These are phyloP conservation scores for Vitis riparia DNA, from an alignment of 164 flowering plant species.

Conservation along the genomic window DNA sequence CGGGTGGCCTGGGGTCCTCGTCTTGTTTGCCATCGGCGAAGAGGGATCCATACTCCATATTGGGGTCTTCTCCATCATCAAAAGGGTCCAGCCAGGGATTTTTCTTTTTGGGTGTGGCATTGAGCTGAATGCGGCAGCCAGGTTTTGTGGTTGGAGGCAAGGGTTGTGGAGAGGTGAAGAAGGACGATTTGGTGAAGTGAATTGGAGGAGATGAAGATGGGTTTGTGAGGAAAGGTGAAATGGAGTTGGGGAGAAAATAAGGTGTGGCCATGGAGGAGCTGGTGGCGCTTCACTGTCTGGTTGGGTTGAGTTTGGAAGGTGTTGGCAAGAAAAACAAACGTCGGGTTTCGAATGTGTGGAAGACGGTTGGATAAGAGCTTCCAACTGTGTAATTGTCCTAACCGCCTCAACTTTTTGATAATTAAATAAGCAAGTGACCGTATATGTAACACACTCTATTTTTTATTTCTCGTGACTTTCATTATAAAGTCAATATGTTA, in stretches of 20 bases:
- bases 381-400: background rate
- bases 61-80: conserved; percentile 77
- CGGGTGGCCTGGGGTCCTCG: conserved; percentile 79
- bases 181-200: conserved; percentile 31
- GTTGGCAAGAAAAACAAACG: background rate
- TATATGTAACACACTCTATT: no score
- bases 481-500: no score
- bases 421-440: no score
- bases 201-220: conserved; percentile 33
- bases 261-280: conserved; percentile 38
- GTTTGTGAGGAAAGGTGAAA: conserved; percentile 34
- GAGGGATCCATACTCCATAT: conserved; percentile 63
- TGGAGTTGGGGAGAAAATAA: conserved; percentile 45
- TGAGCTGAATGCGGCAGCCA: background rate
- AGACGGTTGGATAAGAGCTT: conserved; percentile 47
- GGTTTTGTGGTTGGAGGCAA: conserved; percentile 17
- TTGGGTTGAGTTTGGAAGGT: background rate
- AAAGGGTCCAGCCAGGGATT: conserved; percentile 86
- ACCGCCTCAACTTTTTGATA: no score
- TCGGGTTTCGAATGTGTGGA: conserved; percentile 51
- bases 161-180: conserved; percentile 20
- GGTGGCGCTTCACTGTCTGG: background rate
- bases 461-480: no score
- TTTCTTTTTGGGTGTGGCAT: conserved; percentile 42
- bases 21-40: conserved; percentile 85